These are phyloP conservation scores for Sporothrix sp. DNA, from an alignment of 2,329 filamentous ascomycete genomes.

Conservation along the genomic window DNA sequence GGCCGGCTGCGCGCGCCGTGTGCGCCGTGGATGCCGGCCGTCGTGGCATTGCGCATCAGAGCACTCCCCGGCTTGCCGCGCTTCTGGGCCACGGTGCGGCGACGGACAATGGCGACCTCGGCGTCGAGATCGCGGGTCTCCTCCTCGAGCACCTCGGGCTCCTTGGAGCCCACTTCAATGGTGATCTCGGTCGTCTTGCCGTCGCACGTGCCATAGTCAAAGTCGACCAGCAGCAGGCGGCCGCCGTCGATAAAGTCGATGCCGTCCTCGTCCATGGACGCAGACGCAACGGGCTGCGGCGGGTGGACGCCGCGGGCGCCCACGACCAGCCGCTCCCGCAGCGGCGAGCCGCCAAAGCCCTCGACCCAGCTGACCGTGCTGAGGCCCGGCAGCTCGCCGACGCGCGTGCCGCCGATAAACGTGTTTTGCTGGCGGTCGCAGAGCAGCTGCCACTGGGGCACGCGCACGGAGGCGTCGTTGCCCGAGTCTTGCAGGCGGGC, in stretches of 20 bases:
- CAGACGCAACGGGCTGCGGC: conserved; percentile 40
- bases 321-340: conserved; percentile 53
- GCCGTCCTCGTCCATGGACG: conserved; percentile 63
- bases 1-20: neutral
- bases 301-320: conserved; percentile 61
- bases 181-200: conserved; percentile 49
- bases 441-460: conserved; percentile 59
- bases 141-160: conserved; percentile 62
- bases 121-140: conserved; percentile 64
- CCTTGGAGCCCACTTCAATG: conserved; percentile 63
- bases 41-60: conserved; percentile 41
- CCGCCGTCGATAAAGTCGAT: conserved; percentile 71
- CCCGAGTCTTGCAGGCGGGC: conserved; percentile 27
- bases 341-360: conserved; percentile 36
- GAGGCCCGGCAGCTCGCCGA: conserved; percentile 56
- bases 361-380: conserved; percentile 64
- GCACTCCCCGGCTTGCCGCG: conserved; percentile 36
- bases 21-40: conserved; percentile 21
- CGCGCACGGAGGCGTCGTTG: conserved; percentile 26
- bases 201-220: conserved; percentile 51
- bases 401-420: conserved; percentile 56
- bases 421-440: conserved; percentile 61
- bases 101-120: conserved; percentile 68
- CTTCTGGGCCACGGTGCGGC: conserved; percentile 60
- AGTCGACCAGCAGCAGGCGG: conserved; percentile 62